Conservation (phyloP, 768 basidiomycete species). For the Pleurotus giganteus region DNA sequence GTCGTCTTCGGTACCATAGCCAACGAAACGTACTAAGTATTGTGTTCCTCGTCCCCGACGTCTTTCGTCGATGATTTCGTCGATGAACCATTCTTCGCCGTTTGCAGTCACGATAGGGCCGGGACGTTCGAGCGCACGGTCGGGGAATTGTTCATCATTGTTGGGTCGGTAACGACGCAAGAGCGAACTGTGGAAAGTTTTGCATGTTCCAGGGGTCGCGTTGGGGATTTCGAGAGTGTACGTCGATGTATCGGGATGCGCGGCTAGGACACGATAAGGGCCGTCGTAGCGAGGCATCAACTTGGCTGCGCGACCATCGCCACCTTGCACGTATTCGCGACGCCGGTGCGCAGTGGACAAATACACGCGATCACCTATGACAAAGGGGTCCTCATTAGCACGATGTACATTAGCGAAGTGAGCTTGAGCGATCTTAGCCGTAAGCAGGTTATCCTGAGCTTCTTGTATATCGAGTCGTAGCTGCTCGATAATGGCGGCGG, state of each 20-base stretch:
- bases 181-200: conserved; percentile 24
- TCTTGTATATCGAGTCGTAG: conserved; percentile 14
- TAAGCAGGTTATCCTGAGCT: conserved; percentile 23
- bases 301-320: conserved; percentile 20
- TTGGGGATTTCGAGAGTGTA: conserved; percentile 20
- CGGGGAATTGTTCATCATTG: neutral
- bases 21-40: neutral
- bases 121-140: neutral
- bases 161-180: neutral
- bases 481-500: neutral
- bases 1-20: neutral
- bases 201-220: conserved; percentile 18
- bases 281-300: conserved; percentile 30
- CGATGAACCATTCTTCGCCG: neutral
- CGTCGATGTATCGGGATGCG: conserved; percentile 10
- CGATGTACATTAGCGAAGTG: neutral
- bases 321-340: neutral
- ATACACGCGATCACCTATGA: neutral
- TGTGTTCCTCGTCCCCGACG: neutral
- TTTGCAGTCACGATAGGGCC: neutral
- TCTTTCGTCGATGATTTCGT: neutral
- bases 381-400: neutral
- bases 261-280: conserved; percentile 16
- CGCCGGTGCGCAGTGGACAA: neutral
- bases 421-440: conserved; percentile 17